A percentile compares a stretch with the other conserved stretches of the same genome.
Evolutionary conservation across 495 filamentous ascomycete species (phyloP).

Genomic region (Penicillium bovifimosum): DNA sequence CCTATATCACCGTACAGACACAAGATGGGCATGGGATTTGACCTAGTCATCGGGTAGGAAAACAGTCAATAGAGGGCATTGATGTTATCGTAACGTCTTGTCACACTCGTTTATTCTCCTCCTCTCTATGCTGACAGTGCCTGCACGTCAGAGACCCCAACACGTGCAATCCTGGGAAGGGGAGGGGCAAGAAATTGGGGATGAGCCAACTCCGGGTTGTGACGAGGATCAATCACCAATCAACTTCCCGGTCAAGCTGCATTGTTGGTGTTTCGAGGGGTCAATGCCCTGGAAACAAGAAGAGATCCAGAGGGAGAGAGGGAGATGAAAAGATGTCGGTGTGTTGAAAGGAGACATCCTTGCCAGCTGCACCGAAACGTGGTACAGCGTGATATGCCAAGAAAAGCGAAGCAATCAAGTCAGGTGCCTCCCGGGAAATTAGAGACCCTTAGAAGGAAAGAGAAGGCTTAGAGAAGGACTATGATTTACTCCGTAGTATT

Average conservation of each 20-base stretch:
- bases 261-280: neutral
- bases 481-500: neutral
- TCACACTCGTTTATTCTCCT: constrained; percentile 10
- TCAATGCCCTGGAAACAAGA: neutral
- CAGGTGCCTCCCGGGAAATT: no score
- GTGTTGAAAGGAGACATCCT: constrained; percentile 10
- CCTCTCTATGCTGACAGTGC: neutral
- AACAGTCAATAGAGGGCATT: constrained; percentile 6
- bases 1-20: neutral
- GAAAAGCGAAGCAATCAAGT: neutral
- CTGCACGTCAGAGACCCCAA: constrained; percentile 7
- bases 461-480: neutral
- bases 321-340: neutral
- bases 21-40: constrained; percentile 13
- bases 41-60: constrained; percentile 12
- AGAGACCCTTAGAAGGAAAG: no score
- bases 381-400: constrained; percentile 25
- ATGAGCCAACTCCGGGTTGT: neutral
- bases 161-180: constrained; percentile 13
- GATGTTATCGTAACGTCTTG: constrained; percentile 8
- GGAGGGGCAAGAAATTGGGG: neutral
- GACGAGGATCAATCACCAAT: constrained; percentile 1
- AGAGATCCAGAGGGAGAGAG: neutral
- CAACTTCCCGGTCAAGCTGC: constrained; percentile 1
- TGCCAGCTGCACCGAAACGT: constrained; percentile 27